Evolutionary conservation across 371 early-diverging fungal genomes (phyloP).

Genomic region (Zychaea mexicana): DNA sequence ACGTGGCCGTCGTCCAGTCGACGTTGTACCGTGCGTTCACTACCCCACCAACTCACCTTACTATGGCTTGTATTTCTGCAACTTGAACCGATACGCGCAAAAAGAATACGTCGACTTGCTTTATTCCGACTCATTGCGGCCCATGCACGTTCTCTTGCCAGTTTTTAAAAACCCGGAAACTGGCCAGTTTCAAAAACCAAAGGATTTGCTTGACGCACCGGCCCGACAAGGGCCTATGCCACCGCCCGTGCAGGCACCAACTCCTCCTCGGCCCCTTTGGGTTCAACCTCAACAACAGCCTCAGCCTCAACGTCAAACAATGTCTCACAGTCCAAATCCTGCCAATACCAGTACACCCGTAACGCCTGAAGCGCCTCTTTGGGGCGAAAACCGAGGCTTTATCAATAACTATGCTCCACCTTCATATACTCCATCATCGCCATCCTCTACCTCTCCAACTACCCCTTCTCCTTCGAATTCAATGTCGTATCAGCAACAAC

Average conservation of each 20-base stretch:
- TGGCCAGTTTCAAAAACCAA: conserved; percentile 27
- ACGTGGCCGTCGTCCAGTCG: conserved; percentile 17
- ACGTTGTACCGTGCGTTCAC: conserved; percentile 35
- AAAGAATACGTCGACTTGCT: conserved; percentile 17
- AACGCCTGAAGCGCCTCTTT: conserved; percentile 17
- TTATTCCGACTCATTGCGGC: conserved; percentile 2
- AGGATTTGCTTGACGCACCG: conserved; percentile 20
- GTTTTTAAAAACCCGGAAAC: conserved; percentile 28
- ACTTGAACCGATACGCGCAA: conserved; percentile 25
- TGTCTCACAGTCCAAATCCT: not conserved
- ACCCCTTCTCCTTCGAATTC: not conserved
- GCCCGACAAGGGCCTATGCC: not conserved
- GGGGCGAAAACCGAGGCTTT: conserved; percentile 42
- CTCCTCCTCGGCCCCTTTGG: not conserved
- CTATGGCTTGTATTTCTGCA: conserved; percentile 37
- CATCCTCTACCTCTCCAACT: conserved; percentile 3
- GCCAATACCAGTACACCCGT: not conserved
- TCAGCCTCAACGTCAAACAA: not conserved
- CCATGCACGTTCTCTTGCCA: conserved; percentile 35
- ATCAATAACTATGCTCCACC: conserved; percentile 17
- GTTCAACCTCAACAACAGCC: not conserved
- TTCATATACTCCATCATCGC: not conserved
- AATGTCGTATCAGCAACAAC: not conserved
- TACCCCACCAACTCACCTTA: conserved; percentile 28
- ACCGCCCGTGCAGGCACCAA: not conserved